Evolutionary conservation across 73 alveolate genomes (phyloP).

Genomic region (Halteria grandinella): DNA sequence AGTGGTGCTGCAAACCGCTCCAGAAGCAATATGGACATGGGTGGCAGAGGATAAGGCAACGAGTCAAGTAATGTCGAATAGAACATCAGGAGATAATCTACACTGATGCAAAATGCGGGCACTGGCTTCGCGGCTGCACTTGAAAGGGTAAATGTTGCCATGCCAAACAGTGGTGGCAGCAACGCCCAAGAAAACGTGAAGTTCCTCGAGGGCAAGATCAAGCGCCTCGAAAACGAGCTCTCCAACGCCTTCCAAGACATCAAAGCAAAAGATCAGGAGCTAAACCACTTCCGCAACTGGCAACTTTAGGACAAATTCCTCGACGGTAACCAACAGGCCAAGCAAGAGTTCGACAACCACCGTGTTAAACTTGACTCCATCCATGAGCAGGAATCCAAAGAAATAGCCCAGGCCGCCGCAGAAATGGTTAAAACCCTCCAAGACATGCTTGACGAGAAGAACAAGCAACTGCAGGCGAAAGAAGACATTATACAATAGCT

Average conservation of each 20-base stretch:
- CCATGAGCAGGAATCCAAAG: conserved; percentile 65
- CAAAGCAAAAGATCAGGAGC: conserved; percentile 37
- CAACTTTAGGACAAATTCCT: conserved; percentile 55
- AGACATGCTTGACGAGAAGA: conserved; percentile 82
- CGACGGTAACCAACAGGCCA: conserved; percentile 41
- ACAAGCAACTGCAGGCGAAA: conserved; percentile 71
- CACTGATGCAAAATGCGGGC: too few species aligned
- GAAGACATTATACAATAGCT: conserved; percentile 80
- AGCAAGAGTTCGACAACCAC: conserved; percentile 42
- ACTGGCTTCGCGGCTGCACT: neutral
- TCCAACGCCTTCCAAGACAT: neutral
- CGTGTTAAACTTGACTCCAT: conserved; percentile 23
- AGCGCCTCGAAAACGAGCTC: conserved; percentile 47
- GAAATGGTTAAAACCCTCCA: conserved; percentile 82
- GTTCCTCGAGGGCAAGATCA: conserved; percentile 32
- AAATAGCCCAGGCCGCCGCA: conserved; percentile 88
- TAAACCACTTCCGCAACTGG: conserved; percentile 55
- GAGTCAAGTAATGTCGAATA: too few species aligned
- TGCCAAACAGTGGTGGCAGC: neutral
- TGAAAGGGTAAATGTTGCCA: neutral
- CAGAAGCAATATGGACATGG: too few species aligned
- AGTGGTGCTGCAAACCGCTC: too few species aligned
- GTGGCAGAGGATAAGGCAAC: neutral
- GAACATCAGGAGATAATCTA: too few species aligned
- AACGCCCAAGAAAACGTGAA: conserved; percentile 17